These are phyloP conservation scores for Microbotryum saponariae DNA, from an alignment of 1,284 basidiomycete species.

Conservation along the genomic window DNA sequence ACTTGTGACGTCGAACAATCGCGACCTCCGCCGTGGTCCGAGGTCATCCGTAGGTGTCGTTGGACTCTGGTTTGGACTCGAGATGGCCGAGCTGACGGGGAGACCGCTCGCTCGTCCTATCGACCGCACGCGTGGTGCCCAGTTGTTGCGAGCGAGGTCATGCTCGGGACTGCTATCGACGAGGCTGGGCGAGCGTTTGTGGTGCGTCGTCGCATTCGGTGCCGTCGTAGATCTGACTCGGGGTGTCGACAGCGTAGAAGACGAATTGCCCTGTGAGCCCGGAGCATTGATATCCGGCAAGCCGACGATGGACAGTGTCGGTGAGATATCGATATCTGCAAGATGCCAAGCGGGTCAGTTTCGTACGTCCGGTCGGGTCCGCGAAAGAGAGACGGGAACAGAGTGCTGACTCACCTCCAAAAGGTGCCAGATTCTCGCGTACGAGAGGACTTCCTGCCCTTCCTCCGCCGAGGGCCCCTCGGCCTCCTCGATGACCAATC, in stretches of 20 bases:
- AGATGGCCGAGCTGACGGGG: too few species aligned
- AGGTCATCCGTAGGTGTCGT: too few species aligned
- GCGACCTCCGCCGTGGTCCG: too few species aligned
- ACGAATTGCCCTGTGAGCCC: neutral
- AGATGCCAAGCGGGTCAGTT: neutral
- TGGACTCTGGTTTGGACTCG: too few species aligned
- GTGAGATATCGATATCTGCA: slow-evolving; percentile 29
- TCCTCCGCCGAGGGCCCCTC: neutral
- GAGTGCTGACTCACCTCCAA: slow-evolving; percentile 20
- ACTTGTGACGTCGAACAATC: neutral
- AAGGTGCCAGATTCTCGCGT: slow-evolving; percentile 7
- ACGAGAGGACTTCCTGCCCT: neutral
- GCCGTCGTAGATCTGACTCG: neutral
- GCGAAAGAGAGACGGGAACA: neutral
- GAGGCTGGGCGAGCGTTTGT: neutral
- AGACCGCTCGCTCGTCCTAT: neutral
- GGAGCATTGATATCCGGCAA: slow-evolving; percentile 13
- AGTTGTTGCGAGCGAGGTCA: neutral
- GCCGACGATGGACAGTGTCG: neutral
- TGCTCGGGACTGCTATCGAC: slow-evolving; percentile 6
- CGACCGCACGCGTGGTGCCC: slow-evolving; percentile 2
- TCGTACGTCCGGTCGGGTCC: neutral
- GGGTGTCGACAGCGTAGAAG: neutral
- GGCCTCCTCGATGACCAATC: neutral
- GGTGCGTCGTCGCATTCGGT: neutral